Conservation (phyloP, 2,329 filamentous ascomycete genomes). For the Torrubiella hemipterigena region DNA sequence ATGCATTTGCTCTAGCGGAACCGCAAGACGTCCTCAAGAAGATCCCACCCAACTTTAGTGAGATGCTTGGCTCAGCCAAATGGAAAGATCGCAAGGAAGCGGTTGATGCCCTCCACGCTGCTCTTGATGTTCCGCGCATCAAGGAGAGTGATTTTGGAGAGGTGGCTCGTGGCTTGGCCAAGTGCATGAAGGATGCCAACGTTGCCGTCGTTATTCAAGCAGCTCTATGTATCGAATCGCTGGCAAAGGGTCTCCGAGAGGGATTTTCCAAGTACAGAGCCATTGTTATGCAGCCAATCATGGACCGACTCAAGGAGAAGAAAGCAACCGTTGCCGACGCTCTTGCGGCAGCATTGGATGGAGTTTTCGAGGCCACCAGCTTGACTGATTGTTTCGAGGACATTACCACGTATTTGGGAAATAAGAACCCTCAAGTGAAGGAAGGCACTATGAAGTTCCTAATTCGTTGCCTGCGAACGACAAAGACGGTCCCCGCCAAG, state of each 20-base stretch:
- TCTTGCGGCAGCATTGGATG: conserved; percentile 71
- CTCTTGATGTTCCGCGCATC: conserved; percentile 76
- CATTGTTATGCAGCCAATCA: conserved; percentile 73
- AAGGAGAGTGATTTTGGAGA: conserved; percentile 86
- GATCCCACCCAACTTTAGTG: conserved; percentile 69
- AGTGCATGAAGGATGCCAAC: conserved; percentile 98
- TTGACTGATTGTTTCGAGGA: conserved; percentile 87
- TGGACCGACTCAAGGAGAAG: conserved; percentile 97
- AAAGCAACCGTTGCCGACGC: conserved; percentile 83
- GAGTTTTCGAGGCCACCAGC: conserved; percentile 50
- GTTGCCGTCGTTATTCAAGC: conserved; percentile 88
- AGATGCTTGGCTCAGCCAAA: conserved; percentile 78
- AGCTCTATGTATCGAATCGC: conserved; percentile 79
- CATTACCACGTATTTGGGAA: conserved; percentile 67
- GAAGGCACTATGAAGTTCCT: conserved; percentile 90
- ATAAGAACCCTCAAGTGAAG: conserved; percentile 98
- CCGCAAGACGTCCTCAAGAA: conserved; percentile 78
- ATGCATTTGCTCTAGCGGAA: conserved; percentile 71
- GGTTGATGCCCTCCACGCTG: conserved; percentile 65
- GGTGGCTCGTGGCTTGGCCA: conserved; percentile 71
- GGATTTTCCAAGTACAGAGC: conserved; percentile 71
- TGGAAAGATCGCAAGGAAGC: conserved; percentile 98
- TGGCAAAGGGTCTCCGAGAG: conserved; percentile 75
- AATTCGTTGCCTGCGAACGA: conserved; percentile 75
- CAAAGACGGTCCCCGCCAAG: conserved; percentile 71